Evolutionary conservation across 208 protist genomes (phyloP).

Genomic region (Crithidia fasciculata): DNA sequence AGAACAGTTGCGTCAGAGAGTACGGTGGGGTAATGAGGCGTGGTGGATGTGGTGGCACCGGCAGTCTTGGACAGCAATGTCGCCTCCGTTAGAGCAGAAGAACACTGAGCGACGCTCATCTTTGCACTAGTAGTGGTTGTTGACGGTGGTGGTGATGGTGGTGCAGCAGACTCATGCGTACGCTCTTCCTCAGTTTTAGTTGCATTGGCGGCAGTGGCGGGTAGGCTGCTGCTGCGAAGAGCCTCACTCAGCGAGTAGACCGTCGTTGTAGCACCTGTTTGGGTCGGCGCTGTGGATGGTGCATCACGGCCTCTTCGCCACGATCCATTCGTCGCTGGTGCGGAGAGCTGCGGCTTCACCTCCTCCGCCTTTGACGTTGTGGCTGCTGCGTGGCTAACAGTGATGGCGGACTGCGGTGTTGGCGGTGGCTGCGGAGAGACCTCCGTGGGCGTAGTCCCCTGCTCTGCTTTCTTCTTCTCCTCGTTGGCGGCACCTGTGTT

Average conservation of each 20-base stretch:
- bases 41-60: background rate
- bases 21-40: background rate
- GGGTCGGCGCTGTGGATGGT: too few species aligned
- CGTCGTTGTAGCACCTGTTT: too few species aligned
- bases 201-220: background rate
- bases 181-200: background rate
- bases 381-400: too few species aligned
- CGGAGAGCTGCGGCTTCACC: conserved; percentile 1
- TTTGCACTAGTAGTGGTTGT: too few species aligned
- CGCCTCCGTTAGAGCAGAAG: too few species aligned
- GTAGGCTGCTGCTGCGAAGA: background rate
- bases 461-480: background rate
- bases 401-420: background rate
- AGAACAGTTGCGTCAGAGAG: background rate
- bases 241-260: conserved; percentile 12
- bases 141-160: background rate
- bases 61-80: too few species aligned
- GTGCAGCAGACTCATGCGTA: background rate
- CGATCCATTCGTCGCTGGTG: background rate
- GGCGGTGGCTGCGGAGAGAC: background rate
- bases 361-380: background rate
- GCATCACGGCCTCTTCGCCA: too few species aligned
- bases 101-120: too few species aligned
- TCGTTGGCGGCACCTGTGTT: too few species aligned
- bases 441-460: background rate